phyloP scores from a whole-genome alignment of 805 yeast species.

The Kluyveromyces siamensis region DNA sequence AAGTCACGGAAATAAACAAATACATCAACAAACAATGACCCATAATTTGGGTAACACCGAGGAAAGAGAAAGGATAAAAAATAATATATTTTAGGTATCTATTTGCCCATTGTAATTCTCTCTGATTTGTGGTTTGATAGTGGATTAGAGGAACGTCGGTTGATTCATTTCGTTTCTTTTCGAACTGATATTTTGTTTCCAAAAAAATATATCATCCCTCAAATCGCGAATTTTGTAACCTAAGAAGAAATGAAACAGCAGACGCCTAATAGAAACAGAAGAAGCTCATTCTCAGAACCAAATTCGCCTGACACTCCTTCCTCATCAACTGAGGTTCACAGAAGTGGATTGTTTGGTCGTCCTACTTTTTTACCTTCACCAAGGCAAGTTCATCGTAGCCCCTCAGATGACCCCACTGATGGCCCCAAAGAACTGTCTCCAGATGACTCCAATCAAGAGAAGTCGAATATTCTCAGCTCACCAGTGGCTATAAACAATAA shows the following conservation, averaged over 20 bases:
- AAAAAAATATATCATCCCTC: not conserved
- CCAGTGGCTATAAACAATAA: slow-evolving; percentile 3
- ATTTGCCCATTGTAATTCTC: too few species aligned
- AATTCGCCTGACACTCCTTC: slow-evolving; percentile 22
- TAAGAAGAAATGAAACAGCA: not conserved
- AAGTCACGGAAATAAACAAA: not conserved
- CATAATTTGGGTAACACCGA: not conserved
- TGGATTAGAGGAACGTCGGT: too few species aligned
- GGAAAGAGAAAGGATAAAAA: not conserved
- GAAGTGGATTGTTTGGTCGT: slow-evolving; percentile 18
- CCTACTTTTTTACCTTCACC: slow-evolving; percentile 23
- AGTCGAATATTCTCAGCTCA: slow-evolving; percentile 2
- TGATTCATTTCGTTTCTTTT: not conserved
- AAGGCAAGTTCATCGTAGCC: slow-evolving; percentile 4
- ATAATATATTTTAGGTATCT: too few species aligned
- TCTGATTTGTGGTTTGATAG: too few species aligned
- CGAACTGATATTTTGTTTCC: not conserved
- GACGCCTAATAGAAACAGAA: not conserved
- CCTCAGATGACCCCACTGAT: not conserved
- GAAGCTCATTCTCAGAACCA: not conserved
- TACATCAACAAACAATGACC: not conserved
- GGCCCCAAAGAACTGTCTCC: not conserved
- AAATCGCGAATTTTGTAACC: not conserved
- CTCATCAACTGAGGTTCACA: slow-evolving; percentile 12
- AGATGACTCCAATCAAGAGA: not conserved